These are phyloP conservation scores for Penicillium daleae DNA, from an alignment of 495 filamentous ascomycete species.

Conservation along the genomic window DNA sequence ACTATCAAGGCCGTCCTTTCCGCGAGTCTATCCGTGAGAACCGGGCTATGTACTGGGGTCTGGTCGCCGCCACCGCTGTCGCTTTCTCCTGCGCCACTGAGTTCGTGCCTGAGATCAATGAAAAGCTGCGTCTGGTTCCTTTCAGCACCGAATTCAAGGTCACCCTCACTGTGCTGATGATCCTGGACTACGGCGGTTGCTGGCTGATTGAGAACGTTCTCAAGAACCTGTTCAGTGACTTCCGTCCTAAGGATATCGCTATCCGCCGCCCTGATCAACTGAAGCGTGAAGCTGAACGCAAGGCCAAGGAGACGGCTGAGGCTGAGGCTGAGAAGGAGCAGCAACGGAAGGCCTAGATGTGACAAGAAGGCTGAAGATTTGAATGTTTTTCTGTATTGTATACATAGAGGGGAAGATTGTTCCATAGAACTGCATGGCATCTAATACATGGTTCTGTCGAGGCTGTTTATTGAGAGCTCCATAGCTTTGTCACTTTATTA, in stretches of 20 bases:
- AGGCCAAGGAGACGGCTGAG: slow-evolving; percentile 61
- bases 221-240: slow-evolving; percentile 88
- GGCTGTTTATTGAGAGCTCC: neutral
- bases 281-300: slow-evolving; percentile 70
- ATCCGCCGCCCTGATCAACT: slow-evolving; percentile 84
- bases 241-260: slow-evolving; percentile 92
- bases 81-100: slow-evolving; percentile 97
- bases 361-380: slow-evolving; percentile 12
- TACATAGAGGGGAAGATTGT: slow-evolving; percentile 26
- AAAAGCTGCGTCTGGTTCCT: slow-evolving; percentile 89
- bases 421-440: slow-evolving; percentile 28
- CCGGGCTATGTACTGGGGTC: slow-evolving; percentile 95
- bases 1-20: slow-evolving; percentile 98
- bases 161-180: slow-evolving; percentile 83
- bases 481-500: neutral
- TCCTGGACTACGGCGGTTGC: slow-evolving; percentile 86
- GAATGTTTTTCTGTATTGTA: slow-evolving; percentile 25
- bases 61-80: slow-evolving; percentile 82
- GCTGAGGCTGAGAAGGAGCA: slow-evolving; percentile 59
- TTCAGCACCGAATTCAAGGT: slow-evolving; percentile 89
- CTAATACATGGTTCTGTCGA: slow-evolving; percentile 24
- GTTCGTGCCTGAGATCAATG: slow-evolving; percentile 93
- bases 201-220: slow-evolving; percentile 87
- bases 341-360: slow-evolving; percentile 36
- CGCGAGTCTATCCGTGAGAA: slow-evolving; percentile 95